Conservation (phyloP, 106 monocot genomes). For the Acanthochlamys bracteata region DNA sequence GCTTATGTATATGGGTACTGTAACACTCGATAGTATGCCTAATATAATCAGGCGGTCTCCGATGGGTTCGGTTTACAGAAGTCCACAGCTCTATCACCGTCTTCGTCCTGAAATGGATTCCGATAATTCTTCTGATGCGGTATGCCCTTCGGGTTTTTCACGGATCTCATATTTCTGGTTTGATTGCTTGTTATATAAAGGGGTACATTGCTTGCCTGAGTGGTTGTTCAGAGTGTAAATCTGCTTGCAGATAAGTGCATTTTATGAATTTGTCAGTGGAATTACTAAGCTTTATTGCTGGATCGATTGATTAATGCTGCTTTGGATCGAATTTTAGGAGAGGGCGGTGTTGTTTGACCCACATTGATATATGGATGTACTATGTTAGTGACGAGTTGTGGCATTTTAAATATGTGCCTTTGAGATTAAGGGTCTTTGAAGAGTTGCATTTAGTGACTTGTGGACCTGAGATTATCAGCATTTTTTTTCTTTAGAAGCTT, state of each 20-base stretch:
- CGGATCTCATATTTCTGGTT: neutral
- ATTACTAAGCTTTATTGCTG: too few relatives aligned
- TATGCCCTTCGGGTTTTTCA: constrained; percentile 4
- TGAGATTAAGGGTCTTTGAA: too few relatives aligned
- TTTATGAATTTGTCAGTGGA: too few relatives aligned
- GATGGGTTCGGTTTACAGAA: constrained; percentile 68
- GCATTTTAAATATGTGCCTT: too few relatives aligned
- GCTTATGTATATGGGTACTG: constrained; percentile 84
- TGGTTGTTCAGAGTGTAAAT: neutral
- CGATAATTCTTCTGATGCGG: constrained; percentile 70
- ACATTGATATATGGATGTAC: too few relatives aligned
- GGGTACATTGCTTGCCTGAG: neutral
- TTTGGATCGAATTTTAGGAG: too few relatives aligned
- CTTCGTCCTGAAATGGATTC: constrained; percentile 60
- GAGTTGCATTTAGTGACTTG: too few relatives aligned
- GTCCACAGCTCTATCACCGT: constrained; percentile 70
- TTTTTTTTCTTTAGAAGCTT: too few relatives aligned
- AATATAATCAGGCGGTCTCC: constrained; percentile 49
- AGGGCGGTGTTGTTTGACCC: too few relatives aligned
- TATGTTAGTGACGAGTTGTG: too few relatives aligned
- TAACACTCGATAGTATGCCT: constrained; percentile 70
- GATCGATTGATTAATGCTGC: too few relatives aligned
- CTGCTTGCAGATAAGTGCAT: neutral
- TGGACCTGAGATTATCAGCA: too few relatives aligned
- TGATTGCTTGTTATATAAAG: neutral